Evolutionary conservation across 352 stramenopile genomes (phyloP), one percentile per base, ranked within the genome.

Genomic region (Thalassiosira sp.): DNA sequence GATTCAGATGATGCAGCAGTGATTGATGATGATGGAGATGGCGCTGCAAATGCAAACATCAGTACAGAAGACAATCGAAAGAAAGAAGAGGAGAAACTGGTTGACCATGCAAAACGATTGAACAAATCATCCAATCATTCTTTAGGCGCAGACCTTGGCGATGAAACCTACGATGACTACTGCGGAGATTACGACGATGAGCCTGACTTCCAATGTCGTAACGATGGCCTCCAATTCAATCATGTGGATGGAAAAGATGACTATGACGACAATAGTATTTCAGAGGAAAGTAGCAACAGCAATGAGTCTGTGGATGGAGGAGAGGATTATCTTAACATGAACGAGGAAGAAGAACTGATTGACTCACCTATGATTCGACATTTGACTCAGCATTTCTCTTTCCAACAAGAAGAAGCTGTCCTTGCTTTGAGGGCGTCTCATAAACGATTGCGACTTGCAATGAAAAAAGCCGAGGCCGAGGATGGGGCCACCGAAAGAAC

Each of bases 341-440:
- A 48, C 8, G 25, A 60, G 20, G 57, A 69, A 52, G 43, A 76
- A 56, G 24, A 74, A 49, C 25, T 61, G 25, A 56, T 70, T n/a
- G 27, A 54, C n/a, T 48, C 79, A 22, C 69, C 69, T 11, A 63
- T 82, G 5, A 90, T 84, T 56, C 37, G 76, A 13, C 66, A 89
- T 54, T 60, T 91, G 37, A 88, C 76, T 13, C 40, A 79, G 13
- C 69, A 79, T 33, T 76, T 88, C 16, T 90, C 83, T 13, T 91
- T 91, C 62, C 66, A 67, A n/a, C 7, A 72, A 20, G 11, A 57
- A 15, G 51, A 88, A 27, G 84, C 72, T 11, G 18, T 74, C 48
- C 54, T 54, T 1, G 84, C 84, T 35, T 79, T 85, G 45, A 54
- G 40, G 16, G 84, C 78, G 22, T 87, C 84, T 64, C 49, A 76